Percentiles rank a stretch among this genome's conserved stretches.
Conservation (phyloP, 2,329 filamentous ascomycete genomes). For the Ceratocystis cacaofunesta region DNA sequence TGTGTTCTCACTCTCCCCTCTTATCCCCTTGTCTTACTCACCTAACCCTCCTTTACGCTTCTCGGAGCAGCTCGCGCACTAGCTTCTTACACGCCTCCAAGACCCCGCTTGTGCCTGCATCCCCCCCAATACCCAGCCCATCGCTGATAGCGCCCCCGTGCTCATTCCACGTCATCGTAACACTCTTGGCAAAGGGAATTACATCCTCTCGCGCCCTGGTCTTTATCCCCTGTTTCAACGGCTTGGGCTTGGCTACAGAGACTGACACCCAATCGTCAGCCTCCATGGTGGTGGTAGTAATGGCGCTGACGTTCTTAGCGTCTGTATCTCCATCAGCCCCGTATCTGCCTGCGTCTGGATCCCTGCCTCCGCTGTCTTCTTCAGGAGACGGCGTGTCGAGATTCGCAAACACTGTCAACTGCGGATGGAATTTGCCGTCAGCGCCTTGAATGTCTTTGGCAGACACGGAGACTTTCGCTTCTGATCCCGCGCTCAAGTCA, state of each 20-base stretch:
- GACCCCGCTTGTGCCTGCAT: not conserved
- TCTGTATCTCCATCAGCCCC: not conserved
- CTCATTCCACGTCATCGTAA: not conserved
- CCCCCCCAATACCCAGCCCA: not conserved
- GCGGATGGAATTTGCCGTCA: not conserved
- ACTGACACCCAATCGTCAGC: not conserved
- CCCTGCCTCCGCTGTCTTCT: not conserved
- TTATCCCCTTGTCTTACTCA: not conserved
- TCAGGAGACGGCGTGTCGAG: not conserved
- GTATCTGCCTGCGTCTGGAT: not conserved
- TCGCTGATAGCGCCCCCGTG: not conserved
- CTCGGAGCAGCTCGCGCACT: not conserved
- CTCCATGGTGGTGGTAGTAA: not conserved
- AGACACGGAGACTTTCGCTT: not conserved
- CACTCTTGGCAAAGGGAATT: not conserved
- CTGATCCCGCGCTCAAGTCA: not conserved
- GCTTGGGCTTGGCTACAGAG: not conserved
- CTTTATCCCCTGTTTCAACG: not conserved
- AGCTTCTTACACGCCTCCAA: constrained; percentile 7
- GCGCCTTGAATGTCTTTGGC: not conserved
- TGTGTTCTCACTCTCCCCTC: not conserved
- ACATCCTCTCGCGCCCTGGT: not conserved
- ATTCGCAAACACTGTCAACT: not conserved
- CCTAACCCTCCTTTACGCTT: not conserved
- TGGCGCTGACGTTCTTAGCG: not conserved